Percentiles rank a stretch among this genome's conserved stretches.
These are phyloP conservation scores for Naganishia liquefaciens DNA, from an alignment of 1,284 basidiomycete genomes.

Conservation along the genomic window DNA sequence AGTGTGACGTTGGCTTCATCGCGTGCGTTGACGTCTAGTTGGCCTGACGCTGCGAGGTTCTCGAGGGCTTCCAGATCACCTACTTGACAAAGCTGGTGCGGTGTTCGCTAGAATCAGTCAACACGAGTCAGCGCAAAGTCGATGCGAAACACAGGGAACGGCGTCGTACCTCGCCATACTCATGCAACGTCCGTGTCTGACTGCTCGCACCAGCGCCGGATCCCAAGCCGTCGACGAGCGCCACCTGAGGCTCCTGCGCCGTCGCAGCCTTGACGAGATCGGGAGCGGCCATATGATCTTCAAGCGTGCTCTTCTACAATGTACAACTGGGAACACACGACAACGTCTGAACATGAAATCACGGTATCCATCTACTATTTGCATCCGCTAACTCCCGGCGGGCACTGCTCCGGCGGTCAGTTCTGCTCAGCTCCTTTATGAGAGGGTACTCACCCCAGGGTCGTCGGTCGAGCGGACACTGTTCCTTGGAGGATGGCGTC, in stretches of 20 bases:
- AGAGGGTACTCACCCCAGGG: slow-evolving; percentile 72
- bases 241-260: background rate
- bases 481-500: slow-evolving; percentile 78
- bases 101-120: background rate
- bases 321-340: too few relatives aligned
- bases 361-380: background rate
- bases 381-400: slow-evolving; percentile 17
- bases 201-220: background rate
- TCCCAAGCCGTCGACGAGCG: background rate
- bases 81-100: slow-evolving; percentile 83
- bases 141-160: background rate
- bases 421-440: background rate
- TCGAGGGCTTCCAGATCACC: slow-evolving; percentile 74
- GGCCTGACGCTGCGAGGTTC: slow-evolving; percentile 66
- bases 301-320: too few relatives aligned
- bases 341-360: too few relatives aligned
- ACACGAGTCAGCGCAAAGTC: background rate
- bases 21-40: slow-evolving; percentile 72
- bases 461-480: slow-evolving; percentile 91
- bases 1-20: slow-evolving; percentile 92
- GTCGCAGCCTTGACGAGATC: too few relatives aligned
- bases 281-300: too few relatives aligned
- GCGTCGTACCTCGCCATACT: background rate
- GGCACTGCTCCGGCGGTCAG: slow-evolving; percentile 3
- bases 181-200: background rate